Percentiles rank a stretch among this genome's conserved stretches.
Conservation (phyloP, 2,329 filamentous ascomycete genomes). For the Trichoderma koningiopsis region DNA sequence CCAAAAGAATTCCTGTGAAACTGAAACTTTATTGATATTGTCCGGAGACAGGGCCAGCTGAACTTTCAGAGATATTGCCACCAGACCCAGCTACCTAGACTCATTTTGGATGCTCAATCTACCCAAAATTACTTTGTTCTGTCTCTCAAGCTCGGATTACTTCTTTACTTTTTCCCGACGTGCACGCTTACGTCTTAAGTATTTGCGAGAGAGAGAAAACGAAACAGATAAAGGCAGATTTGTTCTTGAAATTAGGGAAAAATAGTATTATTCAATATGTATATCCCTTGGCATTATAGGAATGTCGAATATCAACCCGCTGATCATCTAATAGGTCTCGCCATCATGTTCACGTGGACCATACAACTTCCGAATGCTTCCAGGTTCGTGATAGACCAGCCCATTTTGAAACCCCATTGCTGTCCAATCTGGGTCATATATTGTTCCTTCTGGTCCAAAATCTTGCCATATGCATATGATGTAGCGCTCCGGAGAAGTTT, state of each 20-base stretch:
- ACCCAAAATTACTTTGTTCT: not conserved
- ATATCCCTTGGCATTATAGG: too few species aligned
- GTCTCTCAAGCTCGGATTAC: not conserved
- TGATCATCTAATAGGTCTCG: not conserved
- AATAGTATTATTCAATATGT: too few species aligned
- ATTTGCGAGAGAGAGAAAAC: too few species aligned
- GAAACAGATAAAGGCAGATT: too few species aligned
- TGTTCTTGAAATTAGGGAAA: too few species aligned
- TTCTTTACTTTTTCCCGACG: not conserved
- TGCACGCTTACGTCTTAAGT: not conserved
- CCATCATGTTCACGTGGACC: not conserved
- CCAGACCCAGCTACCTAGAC: not conserved
- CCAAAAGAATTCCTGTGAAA: too few species aligned
- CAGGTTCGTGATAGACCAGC: not conserved
- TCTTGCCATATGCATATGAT: conserved; percentile 25
- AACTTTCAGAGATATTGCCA: not conserved
- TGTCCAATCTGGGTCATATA: conserved; percentile 2
- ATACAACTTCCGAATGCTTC: not conserved
- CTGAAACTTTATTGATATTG: too few species aligned
- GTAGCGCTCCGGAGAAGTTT: not conserved
- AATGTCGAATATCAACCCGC: too few species aligned
- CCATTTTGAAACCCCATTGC: not conserved
- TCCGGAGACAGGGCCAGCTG: not conserved
- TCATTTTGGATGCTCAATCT: not conserved
- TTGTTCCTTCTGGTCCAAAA: conserved; percentile 26